Conservation (phyloP, 495 filamentous ascomycete genomes). For the Daldinia vernicosa region DNA sequence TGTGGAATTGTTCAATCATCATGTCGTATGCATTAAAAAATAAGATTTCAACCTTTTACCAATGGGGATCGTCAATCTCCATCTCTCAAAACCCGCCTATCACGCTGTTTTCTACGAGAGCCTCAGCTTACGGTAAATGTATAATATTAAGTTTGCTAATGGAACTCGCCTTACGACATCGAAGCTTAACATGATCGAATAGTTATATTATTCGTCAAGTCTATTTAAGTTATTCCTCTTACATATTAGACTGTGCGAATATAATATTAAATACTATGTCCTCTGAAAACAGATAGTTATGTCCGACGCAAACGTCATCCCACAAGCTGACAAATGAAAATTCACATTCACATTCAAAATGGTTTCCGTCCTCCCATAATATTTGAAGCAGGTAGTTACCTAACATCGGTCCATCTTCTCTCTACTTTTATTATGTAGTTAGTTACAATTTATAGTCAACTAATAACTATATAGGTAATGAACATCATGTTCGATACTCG, state of each 20-base stretch:
- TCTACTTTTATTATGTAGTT: background rate
- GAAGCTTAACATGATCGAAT: too few relatives aligned
- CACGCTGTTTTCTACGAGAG: conserved; percentile 1
- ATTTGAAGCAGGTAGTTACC: background rate
- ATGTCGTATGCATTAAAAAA: conserved; percentile 23
- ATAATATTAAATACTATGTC: background rate
- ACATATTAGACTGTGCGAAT: background rate
- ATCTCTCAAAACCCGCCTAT: conserved; percentile 15
- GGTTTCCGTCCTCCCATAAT: background rate
- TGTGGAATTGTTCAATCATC: conserved; percentile 20
- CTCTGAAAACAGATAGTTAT: background rate
- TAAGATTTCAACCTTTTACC: background rate
- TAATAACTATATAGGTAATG: background rate
- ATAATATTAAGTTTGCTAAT: background rate
- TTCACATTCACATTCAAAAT: background rate
- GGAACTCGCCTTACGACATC: background rate
- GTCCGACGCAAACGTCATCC: conserved; percentile 21
- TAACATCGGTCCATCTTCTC: background rate
- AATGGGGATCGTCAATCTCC: conserved; percentile 3
- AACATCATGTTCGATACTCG: background rate
- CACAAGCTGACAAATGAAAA: conserved; percentile 24
- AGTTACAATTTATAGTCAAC: background rate
- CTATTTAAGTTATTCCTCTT: too few relatives aligned
- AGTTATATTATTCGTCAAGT: background rate
- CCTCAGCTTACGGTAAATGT: conserved; percentile 5